Base-by-base conservation (phyloP, 768 basidiomycete species). In the Amanita phalloides region DNA sequence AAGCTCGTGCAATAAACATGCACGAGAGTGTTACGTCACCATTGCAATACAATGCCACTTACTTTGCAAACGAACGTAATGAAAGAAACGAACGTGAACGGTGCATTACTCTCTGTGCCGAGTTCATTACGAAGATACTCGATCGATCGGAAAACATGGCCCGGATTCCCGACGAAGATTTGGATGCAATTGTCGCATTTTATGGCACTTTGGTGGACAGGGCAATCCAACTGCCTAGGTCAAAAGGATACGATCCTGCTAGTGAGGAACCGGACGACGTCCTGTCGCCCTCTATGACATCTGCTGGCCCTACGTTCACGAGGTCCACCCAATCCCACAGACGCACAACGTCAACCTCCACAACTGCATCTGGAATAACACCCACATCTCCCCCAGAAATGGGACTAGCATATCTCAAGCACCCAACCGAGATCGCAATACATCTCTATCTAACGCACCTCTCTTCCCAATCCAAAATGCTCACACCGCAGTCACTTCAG, bases 361-460 rank as follows among this genome's bases (percentile, higher is more conserved):
- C 57, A 54, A 56, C 17, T 54, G 62, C 17, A 33, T 70, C 75
- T 10, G 61, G 66, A n/a, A 64, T 69, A 1, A 61, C 69, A 3
- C 60, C 61, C 33, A 59, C 58, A 14, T 60, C 62, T 28, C 51
- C 64, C 38, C 57, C 67, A 6, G 64, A 67, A 23, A 51, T 6
- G 36, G 38, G 48, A 20, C n/a, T 32, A 21, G 33, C 30, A 6
- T 26, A 37, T 38, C 56, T 48, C 32, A 77, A 69, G 64, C 76
- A 72, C 57, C 80, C 83, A 1, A 73, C 77, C n/a, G 84, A 87
- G 55, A 67, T 84, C 39, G 79, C 81, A 21, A 74, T 79, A 36
- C 64, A 71, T 8, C 69, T 86, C 41, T 89, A 85, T 61, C 71
- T 88, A 14, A 70, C 71, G 54, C 79, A 86, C 61, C 73, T 88